phyloP scores from a whole-genome alignment of 164 flowering plant species.

The Warburgia ugandensis region DNA sequence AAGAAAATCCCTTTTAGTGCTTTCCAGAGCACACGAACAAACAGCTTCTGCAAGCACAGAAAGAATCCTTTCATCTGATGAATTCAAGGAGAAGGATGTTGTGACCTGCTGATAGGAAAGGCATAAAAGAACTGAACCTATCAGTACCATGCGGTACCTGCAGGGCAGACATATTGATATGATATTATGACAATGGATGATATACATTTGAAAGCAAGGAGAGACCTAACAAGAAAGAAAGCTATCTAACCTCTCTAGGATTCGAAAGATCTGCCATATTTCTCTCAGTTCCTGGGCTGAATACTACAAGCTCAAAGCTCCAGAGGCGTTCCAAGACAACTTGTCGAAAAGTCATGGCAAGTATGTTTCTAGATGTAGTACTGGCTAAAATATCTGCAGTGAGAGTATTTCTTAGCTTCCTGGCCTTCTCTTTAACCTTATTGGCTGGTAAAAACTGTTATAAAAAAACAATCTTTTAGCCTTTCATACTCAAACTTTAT shows the following conservation, averaged over 20 bases:
- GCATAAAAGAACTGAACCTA: conserved; percentile 56
- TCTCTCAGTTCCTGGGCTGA: conserved; percentile 61
- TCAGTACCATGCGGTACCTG: conserved; percentile 52
- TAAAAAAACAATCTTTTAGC: conserved; percentile 5
- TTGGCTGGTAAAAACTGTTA: conserved; percentile 70
- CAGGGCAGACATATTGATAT: conserved; percentile 28
- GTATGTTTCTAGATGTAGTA: conserved; percentile 47
- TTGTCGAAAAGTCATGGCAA: conserved; percentile 92
- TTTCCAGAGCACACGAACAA: conserved; percentile 56
- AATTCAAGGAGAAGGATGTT: conserved; percentile 44
- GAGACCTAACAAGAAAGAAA: not conserved
- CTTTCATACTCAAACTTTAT: not conserved
- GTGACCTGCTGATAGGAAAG: conserved; percentile 70
- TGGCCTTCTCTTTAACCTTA: conserved; percentile 76
- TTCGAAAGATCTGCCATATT: conserved; percentile 71
- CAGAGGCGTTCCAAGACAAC: conserved; percentile 63
- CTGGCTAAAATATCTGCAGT: conserved; percentile 40
- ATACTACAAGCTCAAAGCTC: conserved; percentile 62
- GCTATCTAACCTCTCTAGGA: conserved; percentile 53
- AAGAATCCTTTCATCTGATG: conserved; percentile 54
- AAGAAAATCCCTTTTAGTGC: conserved; percentile 39
- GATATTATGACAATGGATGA: conserved; percentile 17
- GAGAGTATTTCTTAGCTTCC: conserved; percentile 42
- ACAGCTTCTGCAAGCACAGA: conserved; percentile 74
- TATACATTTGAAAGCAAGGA: conserved; percentile 1